phyloP scores from a whole-genome alignment of 2,329 filamentous ascomycete species.

The Xylariaceae sp. region DNA sequence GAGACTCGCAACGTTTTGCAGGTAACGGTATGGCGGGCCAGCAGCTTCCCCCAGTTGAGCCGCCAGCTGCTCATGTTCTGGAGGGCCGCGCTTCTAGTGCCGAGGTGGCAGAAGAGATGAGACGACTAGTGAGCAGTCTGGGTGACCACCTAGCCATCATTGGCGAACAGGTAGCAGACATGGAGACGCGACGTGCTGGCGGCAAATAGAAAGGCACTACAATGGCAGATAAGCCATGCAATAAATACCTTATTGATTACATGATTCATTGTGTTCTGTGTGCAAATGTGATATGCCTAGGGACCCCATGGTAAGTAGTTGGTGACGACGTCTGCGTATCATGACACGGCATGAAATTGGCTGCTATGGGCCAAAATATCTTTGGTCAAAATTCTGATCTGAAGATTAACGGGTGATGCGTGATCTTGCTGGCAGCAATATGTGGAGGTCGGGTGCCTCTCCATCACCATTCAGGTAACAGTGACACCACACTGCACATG shows the following conservation, averaged over 20 bases:
- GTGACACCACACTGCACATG: no score
- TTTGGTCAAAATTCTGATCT: no score
- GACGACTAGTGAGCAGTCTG: conserved; percentile 48
- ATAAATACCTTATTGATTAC: neutral
- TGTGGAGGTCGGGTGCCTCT: no score
- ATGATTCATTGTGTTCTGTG: neutral
- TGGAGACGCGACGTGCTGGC: conserved; percentile 33
- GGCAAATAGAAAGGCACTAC: conserved; percentile 13
- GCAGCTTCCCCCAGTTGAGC: conserved; percentile 39
- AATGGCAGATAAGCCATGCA: conserved; percentile 1
- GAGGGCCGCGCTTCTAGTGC: conserved; percentile 51
- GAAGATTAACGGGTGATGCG: no score
- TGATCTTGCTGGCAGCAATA: no score
- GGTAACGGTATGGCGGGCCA: conserved; percentile 1
- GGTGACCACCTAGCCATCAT: conserved; percentile 47
- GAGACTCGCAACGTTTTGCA: neutral
- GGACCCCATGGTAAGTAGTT: no score
- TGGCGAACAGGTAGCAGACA: conserved; percentile 42
- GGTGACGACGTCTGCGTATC: no score
- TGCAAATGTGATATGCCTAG: neutral
- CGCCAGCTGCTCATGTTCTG: conserved; percentile 52
- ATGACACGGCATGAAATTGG: no score
- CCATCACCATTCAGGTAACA: no score
- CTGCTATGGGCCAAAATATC: no score
- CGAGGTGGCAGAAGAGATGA: conserved; percentile 51